These are phyloP conservation scores for Euphorbia lathyris DNA, from an alignment of 345 rosid genomes.

Conservation along the genomic window DNA sequence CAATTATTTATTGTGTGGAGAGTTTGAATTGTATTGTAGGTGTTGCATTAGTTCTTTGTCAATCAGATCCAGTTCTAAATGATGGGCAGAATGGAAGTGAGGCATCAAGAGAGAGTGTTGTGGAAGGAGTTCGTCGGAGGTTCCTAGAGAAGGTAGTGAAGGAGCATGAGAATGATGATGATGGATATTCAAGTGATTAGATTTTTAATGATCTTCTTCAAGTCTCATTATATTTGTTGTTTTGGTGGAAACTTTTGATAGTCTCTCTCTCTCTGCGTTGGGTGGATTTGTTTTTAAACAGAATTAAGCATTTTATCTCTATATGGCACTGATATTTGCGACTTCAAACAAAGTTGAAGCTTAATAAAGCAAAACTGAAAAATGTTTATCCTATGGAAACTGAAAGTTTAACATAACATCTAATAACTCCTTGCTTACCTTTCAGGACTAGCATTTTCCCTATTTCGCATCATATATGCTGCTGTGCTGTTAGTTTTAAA, in stretches of 20 bases:
- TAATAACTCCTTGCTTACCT: too few relatives aligned
- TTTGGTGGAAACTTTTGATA: neutral
- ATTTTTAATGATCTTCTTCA: constrained; percentile 2
- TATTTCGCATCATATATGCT: too few relatives aligned
- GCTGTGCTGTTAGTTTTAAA: too few relatives aligned
- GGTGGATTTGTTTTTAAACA: neutral
- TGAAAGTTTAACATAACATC: too few relatives aligned
- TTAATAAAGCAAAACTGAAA: too few relatives aligned
- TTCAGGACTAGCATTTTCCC: neutral
- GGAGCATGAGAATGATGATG: constrained; percentile 74
- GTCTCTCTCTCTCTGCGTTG: too few relatives aligned
- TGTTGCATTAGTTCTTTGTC: constrained; percentile 90
- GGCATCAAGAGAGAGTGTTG: constrained; percentile 62
- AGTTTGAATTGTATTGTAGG: constrained; percentile 38
- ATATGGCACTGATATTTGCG: too few relatives aligned
- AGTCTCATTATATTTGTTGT: neutral
- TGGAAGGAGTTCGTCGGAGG: constrained; percentile 76
- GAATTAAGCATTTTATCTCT: too few relatives aligned
- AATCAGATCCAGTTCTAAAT: constrained; percentile 84
- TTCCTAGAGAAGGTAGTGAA: constrained; percentile 81
- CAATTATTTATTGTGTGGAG: too few relatives aligned
- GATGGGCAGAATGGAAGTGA: constrained; percentile 81
- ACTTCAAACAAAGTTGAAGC: too few relatives aligned
- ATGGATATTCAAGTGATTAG: constrained; percentile 82
- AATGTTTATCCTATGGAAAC: too few relatives aligned